Base-by-base conservation (phyloP, 177 flowering plant genomes). In the Tripterygium wilfordii region DNA sequence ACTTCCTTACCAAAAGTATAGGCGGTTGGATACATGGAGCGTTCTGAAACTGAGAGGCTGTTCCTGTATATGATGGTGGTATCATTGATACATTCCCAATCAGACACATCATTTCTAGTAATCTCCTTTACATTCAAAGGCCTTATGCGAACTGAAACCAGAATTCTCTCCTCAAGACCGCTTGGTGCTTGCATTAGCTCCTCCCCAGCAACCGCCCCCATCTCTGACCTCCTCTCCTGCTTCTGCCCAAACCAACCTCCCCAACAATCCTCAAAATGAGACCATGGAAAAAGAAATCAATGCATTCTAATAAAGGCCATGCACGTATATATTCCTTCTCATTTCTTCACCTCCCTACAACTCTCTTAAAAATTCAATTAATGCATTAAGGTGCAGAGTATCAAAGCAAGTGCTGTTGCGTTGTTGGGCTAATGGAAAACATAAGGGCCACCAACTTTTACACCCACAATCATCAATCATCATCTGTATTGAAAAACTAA, bases 21-120 rank as follows among this genome's bases (percentile, higher is more conserved):
- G 12, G 73, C 73, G 56, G 67, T 26, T 31, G 76, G 75, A 43
- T 59, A 70, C 68, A 70, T 39, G 41, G 76, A 71, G 5, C 74
- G 52, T 42, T 74, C 79, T 2, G 70, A 61, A 31, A 63, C 60
- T 14, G 71, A 53, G 21, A 69, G 67, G 37, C 28, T 60, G 55
- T 58, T 70, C 60, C 54, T 61, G 51, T 47, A 67, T 5, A 70
- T 43, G 50, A 74, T 37, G 8, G 75, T 70, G 32, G 38, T 47
- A 18, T 64, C 65, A 35, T 62, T 74, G 56, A 74, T 54, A 47
- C 78, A 74, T 43, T 67, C 72, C 78, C 78, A 74, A 32, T 74
- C 78, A 3, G 68, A 64, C 1, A 41, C 68, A 33, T 67, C 78
- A 53, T 56, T 38, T 50, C 64, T 61, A 10, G 63, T 21, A 22